Percentiles rank a stretch among this genome's conserved stretches.
Conservation (phyloP, 805 yeast genomes). For the Ogataea populi-albae region DNA sequence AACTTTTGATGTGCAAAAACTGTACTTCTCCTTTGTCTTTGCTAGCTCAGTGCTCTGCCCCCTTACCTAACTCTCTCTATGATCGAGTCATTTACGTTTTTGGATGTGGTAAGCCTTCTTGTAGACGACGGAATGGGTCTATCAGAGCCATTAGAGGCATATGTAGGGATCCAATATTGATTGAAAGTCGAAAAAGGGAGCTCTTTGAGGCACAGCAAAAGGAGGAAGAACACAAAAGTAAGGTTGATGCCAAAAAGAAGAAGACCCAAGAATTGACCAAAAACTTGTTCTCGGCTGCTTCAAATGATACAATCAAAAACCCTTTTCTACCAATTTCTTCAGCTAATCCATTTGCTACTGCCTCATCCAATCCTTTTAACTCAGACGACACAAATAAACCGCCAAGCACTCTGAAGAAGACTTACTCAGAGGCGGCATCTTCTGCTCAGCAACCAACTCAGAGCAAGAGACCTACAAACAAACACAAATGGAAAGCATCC, state of each 20-base stretch:
- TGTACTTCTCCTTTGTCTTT: slow-evolving; percentile 65
- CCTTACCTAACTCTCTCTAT: slow-evolving; percentile 65
- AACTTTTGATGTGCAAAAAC: slow-evolving; percentile 56
- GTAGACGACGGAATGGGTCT: slow-evolving; percentile 69
- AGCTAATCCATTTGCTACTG: slow-evolving; percentile 26
- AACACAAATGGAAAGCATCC: slow-evolving; percentile 35
- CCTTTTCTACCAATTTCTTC: slow-evolving; percentile 36
- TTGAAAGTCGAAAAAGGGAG: slow-evolving; percentile 39
- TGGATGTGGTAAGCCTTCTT: slow-evolving; percentile 60
- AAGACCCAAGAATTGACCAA: slow-evolving; percentile 36
- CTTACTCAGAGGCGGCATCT: slow-evolving; percentile 19
- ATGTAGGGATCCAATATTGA: slow-evolving; percentile 51
- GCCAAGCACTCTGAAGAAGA: slow-evolving; percentile 4
- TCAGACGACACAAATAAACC: slow-evolving; percentile 4
- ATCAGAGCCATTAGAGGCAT: slow-evolving; percentile 78
- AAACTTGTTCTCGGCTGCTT: slow-evolving; percentile 34
- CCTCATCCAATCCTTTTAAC: slow-evolving; percentile 14
- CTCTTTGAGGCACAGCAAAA: slow-evolving; percentile 40
- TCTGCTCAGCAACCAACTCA: slow-evolving; percentile 12
- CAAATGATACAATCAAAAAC: slow-evolving; percentile 32
- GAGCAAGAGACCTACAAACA: slow-evolving; percentile 2
- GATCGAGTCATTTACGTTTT: slow-evolving; percentile 82
- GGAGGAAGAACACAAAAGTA: slow-evolving; percentile 42
- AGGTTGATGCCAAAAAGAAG: slow-evolving; percentile 41
- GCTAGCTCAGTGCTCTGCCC: slow-evolving; percentile 77